Evolutionary conservation across 2,329 filamentous ascomycete genomes (phyloP).

Genomic region (Beauveria sp.): DNA sequence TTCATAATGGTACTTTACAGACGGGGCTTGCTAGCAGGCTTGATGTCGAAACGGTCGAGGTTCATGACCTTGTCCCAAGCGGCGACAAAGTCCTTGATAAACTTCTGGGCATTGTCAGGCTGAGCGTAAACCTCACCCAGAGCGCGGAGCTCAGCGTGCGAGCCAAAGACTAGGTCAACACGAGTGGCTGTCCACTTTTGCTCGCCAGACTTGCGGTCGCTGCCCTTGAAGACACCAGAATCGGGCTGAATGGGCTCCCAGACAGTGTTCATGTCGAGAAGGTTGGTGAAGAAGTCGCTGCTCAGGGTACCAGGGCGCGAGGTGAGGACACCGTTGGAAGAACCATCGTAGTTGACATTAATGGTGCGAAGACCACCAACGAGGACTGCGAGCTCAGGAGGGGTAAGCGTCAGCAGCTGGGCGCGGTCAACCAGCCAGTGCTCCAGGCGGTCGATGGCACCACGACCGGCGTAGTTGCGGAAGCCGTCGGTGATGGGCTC

Average conservation of each 20-base stretch:
- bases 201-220: slow-evolving; percentile 56
- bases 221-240: slow-evolving; percentile 53
- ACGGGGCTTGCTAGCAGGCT: slow-evolving; percentile 1
- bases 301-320: slow-evolving; percentile 59
- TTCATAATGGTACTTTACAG: slow-evolving; percentile 5
- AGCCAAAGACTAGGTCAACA: slow-evolving; percentile 62
- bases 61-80: slow-evolving; percentile 72
- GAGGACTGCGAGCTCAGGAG: slow-evolving; percentile 63
- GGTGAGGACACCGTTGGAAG: slow-evolving; percentile 60
- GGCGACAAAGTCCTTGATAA: slow-evolving; percentile 62
- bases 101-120: slow-evolving; percentile 52
- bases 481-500: slow-evolving; percentile 68
- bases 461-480: slow-evolving; percentile 67
- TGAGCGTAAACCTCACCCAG: slow-evolving; percentile 62
- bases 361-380: slow-evolving; percentile 65
- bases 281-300: slow-evolving; percentile 77
- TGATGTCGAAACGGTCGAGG: slow-evolving; percentile 57
- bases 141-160: slow-evolving; percentile 66
- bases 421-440: slow-evolving; percentile 66
- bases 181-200: slow-evolving; percentile 65
- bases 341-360: slow-evolving; percentile 64
- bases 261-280: slow-evolving; percentile 57
- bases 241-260: slow-evolving; percentile 44
- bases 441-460: slow-evolving; percentile 54
- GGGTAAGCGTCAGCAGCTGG: slow-evolving; percentile 60